Percentiles rank a stretch among this genome's conserved stretches.
These are phyloP conservation scores for Claviceps lovelessii DNA, from an alignment of 2,329 filamentous ascomycete genomes.

Conservation along the genomic window DNA sequence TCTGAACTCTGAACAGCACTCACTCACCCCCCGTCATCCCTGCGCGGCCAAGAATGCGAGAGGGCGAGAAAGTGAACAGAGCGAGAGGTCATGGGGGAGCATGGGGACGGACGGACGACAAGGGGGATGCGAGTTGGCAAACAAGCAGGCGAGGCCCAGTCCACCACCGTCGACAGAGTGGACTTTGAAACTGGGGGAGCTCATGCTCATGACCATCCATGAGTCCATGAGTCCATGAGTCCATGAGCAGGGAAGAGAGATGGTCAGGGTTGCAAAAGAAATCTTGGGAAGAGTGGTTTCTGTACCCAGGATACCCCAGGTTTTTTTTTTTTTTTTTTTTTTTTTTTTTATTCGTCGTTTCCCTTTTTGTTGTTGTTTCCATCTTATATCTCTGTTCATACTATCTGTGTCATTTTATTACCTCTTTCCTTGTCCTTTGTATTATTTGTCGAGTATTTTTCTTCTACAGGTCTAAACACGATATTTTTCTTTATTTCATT, in stretches of 20 bases:
- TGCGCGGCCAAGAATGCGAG: neutral
- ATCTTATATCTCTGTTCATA: neutral
- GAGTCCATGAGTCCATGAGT: neutral
- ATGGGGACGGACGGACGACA: neutral
- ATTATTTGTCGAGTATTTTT: neutral
- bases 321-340: neutral
- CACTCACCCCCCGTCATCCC: neutral
- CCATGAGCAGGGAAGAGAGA: constrained; percentile 1
- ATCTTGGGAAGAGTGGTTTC: neutral
- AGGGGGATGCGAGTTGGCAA: neutral
- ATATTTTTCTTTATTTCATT: too few relatives aligned
- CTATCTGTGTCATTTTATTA: neutral
- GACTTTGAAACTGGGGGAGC: neutral
- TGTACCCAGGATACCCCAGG: constrained; percentile 3
- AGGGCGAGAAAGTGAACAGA: neutral
- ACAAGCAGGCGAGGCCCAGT: neutral
- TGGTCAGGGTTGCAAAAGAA: neutral
- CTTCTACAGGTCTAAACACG: neutral
- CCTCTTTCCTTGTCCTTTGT: neutral
- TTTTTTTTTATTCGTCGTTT: neutral
- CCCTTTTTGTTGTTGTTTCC: neutral
- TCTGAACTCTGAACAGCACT: neutral
- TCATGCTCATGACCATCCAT: too few relatives aligned
- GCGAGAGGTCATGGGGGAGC: neutral
- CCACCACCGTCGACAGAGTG: neutral